Percentiles rank a stretch among this genome's conserved stretches.
phyloP scores from a whole-genome alignment of 441 rosid species.

The Hura crepitans region DNA sequence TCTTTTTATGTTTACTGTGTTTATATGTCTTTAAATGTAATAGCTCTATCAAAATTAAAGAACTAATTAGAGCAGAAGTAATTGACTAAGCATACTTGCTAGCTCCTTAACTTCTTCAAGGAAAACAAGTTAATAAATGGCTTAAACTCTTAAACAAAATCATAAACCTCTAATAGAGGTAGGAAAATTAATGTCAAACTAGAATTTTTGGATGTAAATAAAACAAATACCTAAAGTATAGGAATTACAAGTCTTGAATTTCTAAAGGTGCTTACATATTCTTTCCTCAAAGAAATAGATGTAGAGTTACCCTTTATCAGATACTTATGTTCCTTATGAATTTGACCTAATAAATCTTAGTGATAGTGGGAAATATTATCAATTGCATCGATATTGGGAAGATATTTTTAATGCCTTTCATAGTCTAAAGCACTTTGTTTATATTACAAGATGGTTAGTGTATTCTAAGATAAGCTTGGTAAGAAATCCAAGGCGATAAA shows the following conservation, averaged over 20 bases:
- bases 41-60: slow-evolving; percentile 31
- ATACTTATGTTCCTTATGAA: slow-evolving; percentile 32
- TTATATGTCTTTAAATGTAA: slow-evolving; percentile 27
- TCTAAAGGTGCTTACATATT: slow-evolving; percentile 34
- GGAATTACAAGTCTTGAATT: slow-evolving; percentile 30
- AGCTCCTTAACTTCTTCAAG: slow-evolving; percentile 20
- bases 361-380: slow-evolving; percentile 15
- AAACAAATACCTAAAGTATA: slow-evolving; percentile 24
- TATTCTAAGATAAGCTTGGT: slow-evolving; percentile 24
- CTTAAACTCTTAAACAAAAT: slow-evolving; percentile 20
- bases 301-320: slow-evolving; percentile 40
- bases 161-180: slow-evolving; percentile 16
- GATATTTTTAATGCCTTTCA: slow-evolving; percentile 35
- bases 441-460: slow-evolving; percentile 39
- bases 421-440: slow-evolving; percentile 33
- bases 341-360: slow-evolving; percentile 24
- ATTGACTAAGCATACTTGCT: slow-evolving; percentile 35
- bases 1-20: slow-evolving; percentile 35
- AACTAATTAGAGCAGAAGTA: slow-evolving; percentile 27
- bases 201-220: slow-evolving; percentile 29
- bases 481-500: slow-evolving; percentile 22
- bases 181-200: slow-evolving; percentile 33
- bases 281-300: slow-evolving; percentile 33
- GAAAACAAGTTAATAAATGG: slow-evolving; percentile 23
- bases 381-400: slow-evolving; percentile 35